Conservation (phyloP, 768 basidiomycete genomes). For the Russula emetica region DNA sequence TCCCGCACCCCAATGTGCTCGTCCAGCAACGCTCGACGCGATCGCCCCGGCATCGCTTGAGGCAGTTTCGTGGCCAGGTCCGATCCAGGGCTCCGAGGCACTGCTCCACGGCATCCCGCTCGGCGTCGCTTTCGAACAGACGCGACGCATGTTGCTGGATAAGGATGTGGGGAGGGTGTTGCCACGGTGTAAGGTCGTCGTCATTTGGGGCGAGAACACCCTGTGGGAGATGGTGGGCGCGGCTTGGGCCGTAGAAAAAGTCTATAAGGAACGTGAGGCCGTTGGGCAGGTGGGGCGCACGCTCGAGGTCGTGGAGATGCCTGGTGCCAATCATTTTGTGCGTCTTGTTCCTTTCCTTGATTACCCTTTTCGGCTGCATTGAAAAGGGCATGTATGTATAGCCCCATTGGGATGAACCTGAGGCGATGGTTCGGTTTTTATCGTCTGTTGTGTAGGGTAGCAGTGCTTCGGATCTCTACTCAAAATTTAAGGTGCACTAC, state of each 20-base stretch:
- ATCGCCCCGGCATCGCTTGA: slow-evolving; percentile 17
- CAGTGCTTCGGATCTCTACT: neutral
- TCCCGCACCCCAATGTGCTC: slow-evolving; percentile 10
- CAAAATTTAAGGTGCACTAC: neutral
- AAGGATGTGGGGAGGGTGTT: slow-evolving; percentile 10
- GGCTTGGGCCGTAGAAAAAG: slow-evolving; percentile 22
- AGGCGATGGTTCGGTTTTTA: slow-evolving; percentile 22
- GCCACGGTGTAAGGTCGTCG: slow-evolving; percentile 25
- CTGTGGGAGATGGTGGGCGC: slow-evolving; percentile 24
- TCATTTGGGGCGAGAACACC: slow-evolving; percentile 24
- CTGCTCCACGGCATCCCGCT: slow-evolving; percentile 23
- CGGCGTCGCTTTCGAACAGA: slow-evolving; percentile 14
- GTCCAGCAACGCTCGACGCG: slow-evolving; percentile 23
- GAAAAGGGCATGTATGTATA: neutral
- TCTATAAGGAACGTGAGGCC: slow-evolving; percentile 21
- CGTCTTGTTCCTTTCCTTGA: neutral
- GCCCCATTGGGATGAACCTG: slow-evolving; percentile 27
- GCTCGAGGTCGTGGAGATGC: slow-evolving; percentile 24
- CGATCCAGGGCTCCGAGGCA: slow-evolving; percentile 23
- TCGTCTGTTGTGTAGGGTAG: slow-evolving; percentile 12
- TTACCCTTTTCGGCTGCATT: neutral
- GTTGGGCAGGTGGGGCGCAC: slow-evolving; percentile 11
- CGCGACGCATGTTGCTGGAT: slow-evolving; percentile 19
- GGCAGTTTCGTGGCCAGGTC: slow-evolving; percentile 23
- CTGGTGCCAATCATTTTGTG: slow-evolving; percentile 28